Evolutionary conservation across 306 rosid genomes (phyloP), one percentile per base, ranked within the genome.

Genomic region (Dryas alaskensis): DNA sequence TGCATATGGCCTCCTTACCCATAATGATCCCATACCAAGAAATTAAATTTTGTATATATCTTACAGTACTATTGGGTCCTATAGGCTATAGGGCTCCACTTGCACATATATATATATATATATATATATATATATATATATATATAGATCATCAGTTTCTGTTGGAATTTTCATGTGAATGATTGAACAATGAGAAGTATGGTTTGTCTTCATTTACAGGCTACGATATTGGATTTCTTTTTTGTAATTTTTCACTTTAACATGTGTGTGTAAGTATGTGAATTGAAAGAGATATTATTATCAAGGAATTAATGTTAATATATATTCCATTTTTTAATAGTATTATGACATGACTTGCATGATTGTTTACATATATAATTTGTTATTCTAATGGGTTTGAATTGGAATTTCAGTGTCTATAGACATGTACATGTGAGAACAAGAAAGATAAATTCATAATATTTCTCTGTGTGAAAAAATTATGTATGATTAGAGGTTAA

Each of bases 181-280:
- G 84, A 85, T 88, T 90, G 83, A 78, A 71, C 86, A 85, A 83
- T 83, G 78, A 79, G 78, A 80, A 5, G 43, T 62, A 83, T 90
- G 90, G 43, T 62, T 84, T 90, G 90, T 87, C 96, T 79, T 84
- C 79, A 79, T 79, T 73, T 80, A 62, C 67, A 73, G 70, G 54
- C 70, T 53, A 64, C 58, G 57, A 70, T 51, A 31, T 31, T 31
- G 22, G 37, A 66, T 4, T 47, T 46, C 31, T 39, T 50, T 39
- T 50, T 58, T 51, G 72, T 42, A 22, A 5, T 60, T 43, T 42
- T 7, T 25, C 31, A 25, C 31, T 7, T 5, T 12, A n/a, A 3
- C 1, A 10, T 31, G 37, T 31, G 37, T 31, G 37, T 31, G 37
- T 22, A 22, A 31, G 37, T 31, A 31, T 1, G 37, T 31, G 37